Percentiles rank a stretch among this genome's conserved stretches.
These are phyloP conservation scores for Ogataea methanolica DNA, from an alignment of 805 yeast genomes.

Conservation along the genomic window DNA sequence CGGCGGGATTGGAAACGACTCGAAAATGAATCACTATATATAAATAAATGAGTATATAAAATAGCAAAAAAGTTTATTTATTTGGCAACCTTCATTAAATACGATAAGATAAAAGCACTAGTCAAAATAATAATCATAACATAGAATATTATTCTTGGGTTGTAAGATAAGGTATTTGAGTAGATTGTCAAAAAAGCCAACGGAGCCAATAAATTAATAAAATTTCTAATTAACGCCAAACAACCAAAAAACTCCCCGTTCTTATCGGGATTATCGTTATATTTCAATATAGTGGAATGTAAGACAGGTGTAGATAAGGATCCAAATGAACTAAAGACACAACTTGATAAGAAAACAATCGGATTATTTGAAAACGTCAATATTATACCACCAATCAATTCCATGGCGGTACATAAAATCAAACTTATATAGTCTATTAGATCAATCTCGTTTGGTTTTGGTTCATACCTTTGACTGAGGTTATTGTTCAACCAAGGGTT, in stretches of 20 bases:
- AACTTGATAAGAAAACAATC: slow-evolving; percentile 28
- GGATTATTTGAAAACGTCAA: slow-evolving; percentile 30
- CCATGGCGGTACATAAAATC: slow-evolving; percentile 33
- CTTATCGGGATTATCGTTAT: slow-evolving; percentile 46
- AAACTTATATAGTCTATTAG: slow-evolving; percentile 24
- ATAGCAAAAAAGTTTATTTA: neutral
- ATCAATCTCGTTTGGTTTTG: slow-evolving; percentile 45
- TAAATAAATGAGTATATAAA: neutral
- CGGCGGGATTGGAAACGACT: neutral
- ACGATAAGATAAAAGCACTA: neutral
- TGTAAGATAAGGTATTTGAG: slow-evolving; percentile 34
- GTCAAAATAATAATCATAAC: slow-evolving; percentile 9
- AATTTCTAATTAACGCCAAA: slow-evolving; percentile 52
- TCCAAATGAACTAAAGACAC: slow-evolving; percentile 41
- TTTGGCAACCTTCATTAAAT: slow-evolving; percentile 1
- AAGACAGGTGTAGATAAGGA: slow-evolving; percentile 52
- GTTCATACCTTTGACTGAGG: slow-evolving; percentile 32
- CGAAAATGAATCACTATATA: neutral
- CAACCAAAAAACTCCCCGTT: slow-evolving; percentile 76
- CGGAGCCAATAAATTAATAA: slow-evolving; percentile 46
- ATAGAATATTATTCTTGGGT: slow-evolving; percentile 35
- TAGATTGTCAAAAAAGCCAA: slow-evolving; percentile 44
- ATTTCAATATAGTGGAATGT: slow-evolving; percentile 57
- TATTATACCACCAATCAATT: slow-evolving; percentile 34
- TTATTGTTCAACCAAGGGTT: slow-evolving; percentile 44